Base-by-base conservation (phyloP, 306 rosid genomes). In the Begonia peltatifolia region DNA sequence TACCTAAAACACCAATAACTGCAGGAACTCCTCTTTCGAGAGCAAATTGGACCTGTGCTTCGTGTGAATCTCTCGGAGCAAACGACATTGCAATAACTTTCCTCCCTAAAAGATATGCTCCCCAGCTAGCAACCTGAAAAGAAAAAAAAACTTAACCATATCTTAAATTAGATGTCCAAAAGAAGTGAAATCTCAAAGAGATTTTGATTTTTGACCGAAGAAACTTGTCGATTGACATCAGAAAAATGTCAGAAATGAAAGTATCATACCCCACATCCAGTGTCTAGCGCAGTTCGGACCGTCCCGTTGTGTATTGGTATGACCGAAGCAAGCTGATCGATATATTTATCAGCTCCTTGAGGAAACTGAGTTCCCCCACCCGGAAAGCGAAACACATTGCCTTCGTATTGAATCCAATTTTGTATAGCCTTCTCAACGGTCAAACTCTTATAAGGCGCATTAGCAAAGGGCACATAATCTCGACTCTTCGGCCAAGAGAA, bases 321-420 rank as follows among this genome's bases (percentile, higher is more conserved):
- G n/a, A 79, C 82, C 50, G 82, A 72, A 48, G 76, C 68, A 48
- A 79, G 51, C 52, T 75, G 74, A 55, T 79, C 86, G 61, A 79
- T 75, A 66, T 79, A 79, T 52, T 69, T 72, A 47, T 75, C 79
- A 15, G 79, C 82, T 17, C 86, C 86, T 56, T 75, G 76, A 38
- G 86, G 86, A 52, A 79, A 79, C 52, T 75, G 82, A 3, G 86
- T 79, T 43, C 86, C 86, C 64, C 86, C 82, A 48, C 86, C 86
- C 14, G 86, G 86, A 52, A 79, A 79, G 35, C 72, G 67, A 60
- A 79, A 75, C 66, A 75, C 79, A 9, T 72, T 69, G 42, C 86
- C 86, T 66, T 79, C 82, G 17, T 72, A 79, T 13, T 75, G 82
- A 69, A 79, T 75, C 86, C 82, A 79, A 76, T 79, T 79, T 66